phyloP scores from a whole-genome alignment of 2,329 filamentous ascomycete species.

The Pseudogymnoascus destructans region DNA sequence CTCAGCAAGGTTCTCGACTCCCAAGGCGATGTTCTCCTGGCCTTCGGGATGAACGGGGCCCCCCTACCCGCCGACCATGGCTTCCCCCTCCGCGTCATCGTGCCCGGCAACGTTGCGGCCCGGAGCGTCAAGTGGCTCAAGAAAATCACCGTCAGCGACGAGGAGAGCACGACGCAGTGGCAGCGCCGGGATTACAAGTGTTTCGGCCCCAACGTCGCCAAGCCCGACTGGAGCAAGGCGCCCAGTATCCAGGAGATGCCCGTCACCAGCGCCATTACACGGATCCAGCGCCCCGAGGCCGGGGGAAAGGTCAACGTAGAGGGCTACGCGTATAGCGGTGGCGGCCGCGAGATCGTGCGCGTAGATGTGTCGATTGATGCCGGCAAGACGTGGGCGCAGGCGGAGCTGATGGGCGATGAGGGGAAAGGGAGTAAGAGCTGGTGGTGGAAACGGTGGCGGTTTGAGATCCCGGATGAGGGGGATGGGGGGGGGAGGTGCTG shows the following conservation, averaged over 20 bases:
- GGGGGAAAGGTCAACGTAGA: constrained; percentile 26
- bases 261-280: constrained; percentile 52
- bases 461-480: constrained; percentile 23
- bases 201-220: constrained; percentile 49
- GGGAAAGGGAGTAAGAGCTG: constrained; percentile 38
- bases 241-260: constrained; percentile 55
- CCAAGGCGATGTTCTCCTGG: constrained; percentile 47
- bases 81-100: constrained; percentile 45
- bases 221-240: constrained; percentile 49
- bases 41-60: constrained; percentile 51
- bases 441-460: constrained; percentile 55
- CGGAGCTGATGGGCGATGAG: constrained; percentile 41
- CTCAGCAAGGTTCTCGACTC: constrained; percentile 45
- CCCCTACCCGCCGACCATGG: constrained; percentile 49
- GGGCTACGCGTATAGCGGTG: constrained; percentile 54
- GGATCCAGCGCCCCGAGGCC: constrained; percentile 3
- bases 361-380: constrained; percentile 51
- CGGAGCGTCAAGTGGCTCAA: constrained; percentile 55
- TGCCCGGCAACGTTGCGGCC: constrained; percentile 51
- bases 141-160: constrained; percentile 46
- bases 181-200: constrained; percentile 52
- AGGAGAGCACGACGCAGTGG: constrained; percentile 50
- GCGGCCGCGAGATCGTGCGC: constrained; percentile 47
- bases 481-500: constrained; percentile 38
- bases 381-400: constrained; percentile 49